Conservation (phyloP, 371 early-diverging fungal genomes). For the Dentiscutata heterogama region DNA sequence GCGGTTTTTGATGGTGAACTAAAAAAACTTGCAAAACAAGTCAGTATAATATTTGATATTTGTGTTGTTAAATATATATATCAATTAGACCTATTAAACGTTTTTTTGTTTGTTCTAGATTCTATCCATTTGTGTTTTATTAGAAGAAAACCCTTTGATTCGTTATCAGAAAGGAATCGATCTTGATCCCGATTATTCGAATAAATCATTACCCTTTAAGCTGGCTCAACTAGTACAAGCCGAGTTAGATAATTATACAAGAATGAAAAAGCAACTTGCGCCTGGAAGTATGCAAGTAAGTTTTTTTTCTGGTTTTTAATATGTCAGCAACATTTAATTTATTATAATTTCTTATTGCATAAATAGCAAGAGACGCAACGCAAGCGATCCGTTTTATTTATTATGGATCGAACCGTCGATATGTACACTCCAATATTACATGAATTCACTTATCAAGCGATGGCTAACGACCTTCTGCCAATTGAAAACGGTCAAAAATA, state of each 20-base stretch:
- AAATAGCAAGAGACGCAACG: slow-evolving; percentile 57
- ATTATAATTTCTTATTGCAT: too few species aligned
- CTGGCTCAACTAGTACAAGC: slow-evolving; percentile 75
- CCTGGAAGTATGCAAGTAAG: slow-evolving; percentile 61
- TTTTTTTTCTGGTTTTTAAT: not conserved
- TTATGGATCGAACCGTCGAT: slow-evolving; percentile 94
- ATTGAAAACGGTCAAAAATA: slow-evolving; percentile 81
- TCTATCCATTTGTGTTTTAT: slow-evolving; percentile 76
- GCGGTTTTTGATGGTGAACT: slow-evolving; percentile 63
- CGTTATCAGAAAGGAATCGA: slow-evolving; percentile 75
- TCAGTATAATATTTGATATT: slow-evolving; percentile 45
- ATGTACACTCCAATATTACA: slow-evolving; percentile 88
- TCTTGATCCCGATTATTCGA: slow-evolving; percentile 75
- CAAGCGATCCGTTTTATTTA: slow-evolving; percentile 78
- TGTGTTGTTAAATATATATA: too few species aligned
- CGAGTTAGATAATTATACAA: slow-evolving; percentile 74
- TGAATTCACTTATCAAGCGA: slow-evolving; percentile 96
- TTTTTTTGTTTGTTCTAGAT: slow-evolving; percentile 55
- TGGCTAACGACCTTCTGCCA: slow-evolving; percentile 88
- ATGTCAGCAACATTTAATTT: too few species aligned
- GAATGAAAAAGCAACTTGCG: slow-evolving; percentile 52
- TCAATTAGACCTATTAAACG: not conserved
- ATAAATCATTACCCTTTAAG: slow-evolving; percentile 66
- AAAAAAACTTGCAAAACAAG: slow-evolving; percentile 74
- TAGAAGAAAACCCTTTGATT: slow-evolving; percentile 90